Conservation (phyloP, 257 asterid species). For the Gentiana straminea region DNA sequence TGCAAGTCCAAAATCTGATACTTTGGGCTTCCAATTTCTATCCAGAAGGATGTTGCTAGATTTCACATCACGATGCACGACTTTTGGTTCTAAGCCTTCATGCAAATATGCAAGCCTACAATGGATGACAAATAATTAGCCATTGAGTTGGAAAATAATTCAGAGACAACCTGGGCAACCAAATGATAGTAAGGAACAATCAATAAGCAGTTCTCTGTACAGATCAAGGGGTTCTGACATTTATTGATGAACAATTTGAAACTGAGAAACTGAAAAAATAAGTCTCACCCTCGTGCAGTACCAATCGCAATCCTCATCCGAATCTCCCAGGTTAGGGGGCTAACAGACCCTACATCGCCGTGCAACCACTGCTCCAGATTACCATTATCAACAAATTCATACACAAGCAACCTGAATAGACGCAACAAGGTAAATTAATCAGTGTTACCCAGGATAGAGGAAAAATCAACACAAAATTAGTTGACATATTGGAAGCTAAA, state of each 20-base stretch:
- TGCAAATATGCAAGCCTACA: slow-evolving; percentile 89
- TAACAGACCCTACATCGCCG: slow-evolving; percentile 81
- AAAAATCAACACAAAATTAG: not conserved
- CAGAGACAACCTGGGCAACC: not conserved
- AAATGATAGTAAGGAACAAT: not conserved
- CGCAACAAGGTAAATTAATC: slow-evolving; percentile 5
- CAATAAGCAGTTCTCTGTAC: not conserved
- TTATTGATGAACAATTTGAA: not conserved
- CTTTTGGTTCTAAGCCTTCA: slow-evolving; percentile 98
- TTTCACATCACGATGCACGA: slow-evolving; percentile 96
- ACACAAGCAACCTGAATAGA: slow-evolving; percentile 71
- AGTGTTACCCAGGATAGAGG: not conserved
- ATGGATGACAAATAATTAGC: not conserved
- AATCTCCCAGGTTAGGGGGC: slow-evolving; percentile 93
- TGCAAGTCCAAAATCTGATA: slow-evolving; percentile 97
- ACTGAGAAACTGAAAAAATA: not conserved
- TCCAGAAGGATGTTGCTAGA: slow-evolving; percentile 96
- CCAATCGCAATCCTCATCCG: slow-evolving; percentile 88
- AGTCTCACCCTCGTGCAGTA: slow-evolving; percentile 83
- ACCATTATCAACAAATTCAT: slow-evolving; percentile 89
- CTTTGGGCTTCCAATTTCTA: slow-evolving; percentile 77
- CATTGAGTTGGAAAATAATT: not conserved
- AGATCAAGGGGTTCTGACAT: not conserved
- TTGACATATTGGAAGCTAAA: not conserved
- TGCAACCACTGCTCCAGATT: slow-evolving; percentile 98